These are phyloP conservation scores for Bombardia bombarda DNA, from an alignment of 495 filamentous ascomycete genomes.

Conservation along the genomic window DNA sequence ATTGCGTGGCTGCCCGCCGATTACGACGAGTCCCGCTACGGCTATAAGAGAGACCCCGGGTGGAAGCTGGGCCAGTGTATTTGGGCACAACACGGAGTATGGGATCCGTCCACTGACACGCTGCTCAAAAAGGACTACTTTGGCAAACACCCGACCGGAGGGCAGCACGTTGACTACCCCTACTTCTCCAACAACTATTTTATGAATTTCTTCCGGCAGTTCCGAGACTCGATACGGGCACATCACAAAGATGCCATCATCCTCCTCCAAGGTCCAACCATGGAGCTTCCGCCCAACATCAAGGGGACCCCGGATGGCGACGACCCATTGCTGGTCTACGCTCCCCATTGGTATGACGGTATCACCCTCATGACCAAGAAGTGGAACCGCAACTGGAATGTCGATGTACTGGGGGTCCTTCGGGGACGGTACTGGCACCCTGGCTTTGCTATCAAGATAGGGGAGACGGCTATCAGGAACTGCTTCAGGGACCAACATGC, in stretches of 20 bases:
- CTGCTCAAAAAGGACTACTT: conserved; percentile 87
- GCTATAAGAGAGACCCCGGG: conserved; percentile 75
- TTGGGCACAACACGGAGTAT: conserved; percentile 95
- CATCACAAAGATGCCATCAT: conserved; percentile 76
- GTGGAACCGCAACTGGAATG: conserved; percentile 95
- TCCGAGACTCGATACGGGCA: conserved; percentile 61
- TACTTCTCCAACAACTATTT: conserved; percentile 86
- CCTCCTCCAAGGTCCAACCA: conserved; percentile 84
- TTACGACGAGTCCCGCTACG: conserved; percentile 81
- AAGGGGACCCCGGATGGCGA: conserved; percentile 78
- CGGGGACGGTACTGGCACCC: conserved; percentile 82
- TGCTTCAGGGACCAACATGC: conserved; percentile 89
- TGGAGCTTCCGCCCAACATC: conserved; percentile 82
- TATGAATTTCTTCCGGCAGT: conserved; percentile 73
- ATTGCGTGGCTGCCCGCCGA: conserved; percentile 71
- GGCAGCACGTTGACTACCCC: conserved; percentile 66
- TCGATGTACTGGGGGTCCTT: conserved; percentile 88
- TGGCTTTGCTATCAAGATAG: conserved; percentile 83
- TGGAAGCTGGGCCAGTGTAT: conserved; percentile 92
- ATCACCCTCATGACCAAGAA: conserved; percentile 96
- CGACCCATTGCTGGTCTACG: conserved; percentile 82
- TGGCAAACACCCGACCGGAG: conserved; percentile 60
- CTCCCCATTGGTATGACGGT: conserved; percentile 94
- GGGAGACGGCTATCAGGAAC: conserved; percentile 91
- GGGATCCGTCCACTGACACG: conserved; percentile 74